Evolutionary conservation across 2,329 filamentous ascomycete species (phyloP).

Genomic region (Aspergillus floridensis): DNA sequence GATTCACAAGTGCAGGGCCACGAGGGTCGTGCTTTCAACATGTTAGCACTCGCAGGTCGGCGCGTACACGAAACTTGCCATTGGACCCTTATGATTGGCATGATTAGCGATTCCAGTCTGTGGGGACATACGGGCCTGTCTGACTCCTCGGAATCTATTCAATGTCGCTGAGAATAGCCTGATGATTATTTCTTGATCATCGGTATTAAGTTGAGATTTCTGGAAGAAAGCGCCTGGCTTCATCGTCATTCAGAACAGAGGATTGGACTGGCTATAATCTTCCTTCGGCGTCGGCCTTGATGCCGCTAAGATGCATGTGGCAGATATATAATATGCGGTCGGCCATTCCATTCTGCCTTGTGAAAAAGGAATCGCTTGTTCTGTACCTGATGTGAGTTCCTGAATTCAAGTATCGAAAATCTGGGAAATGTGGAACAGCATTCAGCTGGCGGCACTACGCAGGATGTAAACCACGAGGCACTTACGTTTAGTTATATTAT

Average conservation of each 20-base stretch:
- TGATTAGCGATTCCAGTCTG: neutral
- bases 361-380: too few relatives aligned
- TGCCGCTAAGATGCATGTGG: too few relatives aligned
- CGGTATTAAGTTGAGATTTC: neutral
- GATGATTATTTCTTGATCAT: neutral
- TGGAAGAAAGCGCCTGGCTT: neutral
- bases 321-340: too few relatives aligned
- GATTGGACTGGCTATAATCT: neutral
- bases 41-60: neutral
- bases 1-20: neutral
- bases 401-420: too few relatives aligned
- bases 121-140: neutral
- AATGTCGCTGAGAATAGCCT: constrained; percentile 6
- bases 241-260: neutral
- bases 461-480: too few relatives aligned
- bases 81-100: neutral
- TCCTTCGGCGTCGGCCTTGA: neutral
- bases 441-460: too few relatives aligned
- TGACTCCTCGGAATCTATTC: neutral
- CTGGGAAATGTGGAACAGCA: too few relatives aligned
- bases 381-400: too few relatives aligned
- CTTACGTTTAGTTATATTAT: too few relatives aligned
- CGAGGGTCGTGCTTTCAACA: neutral
- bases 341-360: too few relatives aligned
- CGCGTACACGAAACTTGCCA: neutral